phyloP scores from a whole-genome alignment of 371 early-diverging fungal genomes.

The Mucor mucedo region DNA sequence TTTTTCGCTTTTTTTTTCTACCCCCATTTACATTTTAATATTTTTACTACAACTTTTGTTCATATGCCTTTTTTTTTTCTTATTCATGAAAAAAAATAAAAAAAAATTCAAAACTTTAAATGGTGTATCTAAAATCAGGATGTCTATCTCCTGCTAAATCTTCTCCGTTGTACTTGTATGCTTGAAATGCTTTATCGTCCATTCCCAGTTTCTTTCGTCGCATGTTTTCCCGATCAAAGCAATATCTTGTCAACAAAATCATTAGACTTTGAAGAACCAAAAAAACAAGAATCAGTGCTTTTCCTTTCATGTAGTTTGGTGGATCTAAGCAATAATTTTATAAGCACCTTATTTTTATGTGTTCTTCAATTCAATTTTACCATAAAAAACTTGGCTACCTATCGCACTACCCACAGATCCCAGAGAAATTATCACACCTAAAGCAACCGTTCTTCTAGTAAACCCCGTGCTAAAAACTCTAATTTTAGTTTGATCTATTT shows the following conservation, averaged over 20 bases:
- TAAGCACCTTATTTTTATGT: neutral
- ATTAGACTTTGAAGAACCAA: constrained; percentile 34
- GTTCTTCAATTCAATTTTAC: constrained; percentile 3
- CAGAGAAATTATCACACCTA: constrained; percentile 43
- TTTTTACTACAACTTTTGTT: constrained; percentile 8
- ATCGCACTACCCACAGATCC: constrained; percentile 47
- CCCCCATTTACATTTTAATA: constrained; percentile 10
- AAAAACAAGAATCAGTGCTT: constrained; percentile 24
- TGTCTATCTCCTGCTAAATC: constrained; percentile 53
- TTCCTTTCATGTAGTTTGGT: constrained; percentile 14
- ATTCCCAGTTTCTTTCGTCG: constrained; percentile 28
- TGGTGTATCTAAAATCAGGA: constrained; percentile 45
- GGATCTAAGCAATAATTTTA: neutral
- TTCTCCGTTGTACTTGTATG: constrained; percentile 37
- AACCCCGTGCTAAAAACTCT: constrained; percentile 33
- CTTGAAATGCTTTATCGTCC: constrained; percentile 33
- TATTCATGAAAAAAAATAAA: neutral
- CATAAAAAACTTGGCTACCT: constrained; percentile 47
- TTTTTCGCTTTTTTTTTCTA: neutral
- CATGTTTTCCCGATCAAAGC: constrained; percentile 34
- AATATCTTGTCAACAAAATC: constrained; percentile 30
- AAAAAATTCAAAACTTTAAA: neutral
- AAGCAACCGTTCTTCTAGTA: constrained; percentile 47
- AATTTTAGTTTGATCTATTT: neutral
- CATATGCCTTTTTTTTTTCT: constrained; percentile 5